Percentiles rank a stretch among this genome's conserved stretches.
Conservation (phyloP, 2,329 filamentous ascomycete species). For the Apiospora sp. region DNA sequence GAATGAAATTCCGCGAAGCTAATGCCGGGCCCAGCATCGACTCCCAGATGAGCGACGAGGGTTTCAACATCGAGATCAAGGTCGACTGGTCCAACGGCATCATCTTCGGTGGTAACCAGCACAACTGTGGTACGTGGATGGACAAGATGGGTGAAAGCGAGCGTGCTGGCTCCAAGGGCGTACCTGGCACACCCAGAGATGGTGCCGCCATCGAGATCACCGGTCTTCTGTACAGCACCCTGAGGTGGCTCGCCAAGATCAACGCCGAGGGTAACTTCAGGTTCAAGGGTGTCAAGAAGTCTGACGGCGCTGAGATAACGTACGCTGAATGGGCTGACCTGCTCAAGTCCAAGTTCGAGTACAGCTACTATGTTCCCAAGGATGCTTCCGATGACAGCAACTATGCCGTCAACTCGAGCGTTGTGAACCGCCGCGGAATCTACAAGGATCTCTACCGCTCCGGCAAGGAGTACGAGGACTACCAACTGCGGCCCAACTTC, state of each 20-base stretch:
- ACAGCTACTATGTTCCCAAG: slow-evolving; percentile 85
- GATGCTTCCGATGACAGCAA: slow-evolving; percentile 73
- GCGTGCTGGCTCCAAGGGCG: slow-evolving; percentile 87
- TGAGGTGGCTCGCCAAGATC: slow-evolving; percentile 80
- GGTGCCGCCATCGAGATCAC: slow-evolving; percentile 96
- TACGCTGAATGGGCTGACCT: slow-evolving; percentile 81
- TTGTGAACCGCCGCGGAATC: slow-evolving; percentile 91
- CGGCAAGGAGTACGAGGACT: slow-evolving; percentile 96
- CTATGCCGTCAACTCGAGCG: slow-evolving; percentile 80
- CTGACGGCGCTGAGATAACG: slow-evolving; percentile 67
- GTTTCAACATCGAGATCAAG: slow-evolving; percentile 90
- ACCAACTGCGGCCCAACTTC: slow-evolving; percentile 94
- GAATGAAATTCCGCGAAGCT: slow-evolving; percentile 91
- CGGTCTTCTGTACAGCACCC: slow-evolving; percentile 87
- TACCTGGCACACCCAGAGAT: slow-evolving; percentile 96
- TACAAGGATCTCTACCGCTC: slow-evolving; percentile 98
- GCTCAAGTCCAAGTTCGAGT: slow-evolving; percentile 88
- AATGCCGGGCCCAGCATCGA: slow-evolving; percentile 91
- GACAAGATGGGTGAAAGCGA: slow-evolving; percentile 99
- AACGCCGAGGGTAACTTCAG: slow-evolving; percentile 74
- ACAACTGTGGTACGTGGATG: slow-evolving; percentile 99
- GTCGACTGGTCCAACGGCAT: slow-evolving; percentile 93
- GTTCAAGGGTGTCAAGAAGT: slow-evolving; percentile 74
- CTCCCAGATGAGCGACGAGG: slow-evolving; percentile 89
- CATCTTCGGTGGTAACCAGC: slow-evolving; percentile 92